Evolutionary conservation across 192 early-diverging fungal species (phyloP).

Genomic region (Entomortierella beljakovae): DNA sequence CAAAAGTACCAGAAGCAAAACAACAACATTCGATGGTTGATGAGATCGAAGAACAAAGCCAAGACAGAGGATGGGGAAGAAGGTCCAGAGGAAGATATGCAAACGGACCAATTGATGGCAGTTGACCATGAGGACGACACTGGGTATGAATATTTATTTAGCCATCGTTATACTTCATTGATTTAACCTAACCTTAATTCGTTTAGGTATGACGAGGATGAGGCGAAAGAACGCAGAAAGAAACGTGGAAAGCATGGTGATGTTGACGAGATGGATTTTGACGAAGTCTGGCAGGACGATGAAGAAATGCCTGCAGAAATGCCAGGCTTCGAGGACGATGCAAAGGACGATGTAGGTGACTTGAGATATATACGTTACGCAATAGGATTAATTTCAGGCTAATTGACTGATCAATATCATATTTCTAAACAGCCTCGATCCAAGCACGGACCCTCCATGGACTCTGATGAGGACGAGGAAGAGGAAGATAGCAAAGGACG

Average conservation of each 20-base stretch:
- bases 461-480: constrained; percentile 56
- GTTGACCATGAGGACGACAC: constrained; percentile 65
- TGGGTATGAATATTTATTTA: constrained; percentile 13
- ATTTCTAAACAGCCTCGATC: constrained; percentile 33
- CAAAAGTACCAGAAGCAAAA: constrained; percentile 61
- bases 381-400: neutral
- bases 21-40: constrained; percentile 66
- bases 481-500: constrained; percentile 53
- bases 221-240: constrained; percentile 43
- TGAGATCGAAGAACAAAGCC: constrained; percentile 55
- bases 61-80: constrained; percentile 54
- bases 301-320: constrained; percentile 80
- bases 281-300: constrained; percentile 85
- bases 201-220: constrained; percentile 43
- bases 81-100: constrained; percentile 53
- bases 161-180: neutral
- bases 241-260: constrained; percentile 62
- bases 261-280: constrained; percentile 81
- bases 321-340: constrained; percentile 75
- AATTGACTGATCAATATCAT: neutral
- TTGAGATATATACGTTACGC: neutral
- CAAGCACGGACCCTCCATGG: constrained; percentile 49
- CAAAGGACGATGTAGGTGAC: constrained; percentile 61
- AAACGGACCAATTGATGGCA: constrained; percentile 52
- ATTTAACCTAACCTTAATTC: neutral